These are phyloP conservation scores for Lasiosphaeria hispida DNA, from an alignment of 495 filamentous ascomycete genomes.

Conservation along the genomic window DNA sequence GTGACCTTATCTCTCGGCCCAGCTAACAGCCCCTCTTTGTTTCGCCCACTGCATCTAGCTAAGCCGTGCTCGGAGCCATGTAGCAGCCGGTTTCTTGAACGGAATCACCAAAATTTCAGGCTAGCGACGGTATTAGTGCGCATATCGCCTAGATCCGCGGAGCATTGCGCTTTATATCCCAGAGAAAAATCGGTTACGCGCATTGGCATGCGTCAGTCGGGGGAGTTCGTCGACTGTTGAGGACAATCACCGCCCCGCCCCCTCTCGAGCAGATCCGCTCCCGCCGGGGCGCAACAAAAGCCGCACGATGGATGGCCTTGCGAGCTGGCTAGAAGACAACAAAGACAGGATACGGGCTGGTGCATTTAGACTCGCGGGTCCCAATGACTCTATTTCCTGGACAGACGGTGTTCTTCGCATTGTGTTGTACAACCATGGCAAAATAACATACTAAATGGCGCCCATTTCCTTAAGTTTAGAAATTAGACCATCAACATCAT, in stretches of 20 bases:
- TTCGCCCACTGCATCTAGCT: not conserved
- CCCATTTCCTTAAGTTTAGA: conserved; percentile 92
- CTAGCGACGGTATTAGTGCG: too few relatives aligned
- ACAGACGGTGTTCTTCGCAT: too few relatives aligned
- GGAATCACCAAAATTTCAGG: too few relatives aligned
- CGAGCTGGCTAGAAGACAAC: not conserved
- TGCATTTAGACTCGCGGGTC: too few relatives aligned
- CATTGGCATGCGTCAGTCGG: too few relatives aligned
- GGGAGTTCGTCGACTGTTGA: not conserved
- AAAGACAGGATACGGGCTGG: not conserved
- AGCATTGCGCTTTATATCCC: too few relatives aligned
- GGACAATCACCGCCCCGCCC: not conserved
- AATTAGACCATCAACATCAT: conserved; percentile 92
- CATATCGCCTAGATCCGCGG: too few relatives aligned
- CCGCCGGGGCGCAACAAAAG: not conserved
- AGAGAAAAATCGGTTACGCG: too few relatives aligned
- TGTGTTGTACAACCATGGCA: not conserved
- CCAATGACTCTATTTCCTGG: too few relatives aligned
- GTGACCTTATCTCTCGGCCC: conserved; percentile 7
- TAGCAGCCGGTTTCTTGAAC: too few relatives aligned
- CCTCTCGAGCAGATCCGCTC: not conserved
- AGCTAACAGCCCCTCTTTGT: conserved; percentile 7
- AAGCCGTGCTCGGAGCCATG: too few relatives aligned
- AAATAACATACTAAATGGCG: conserved; percentile 60
- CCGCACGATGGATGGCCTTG: conserved; percentile 3